Evolutionary conservation across 257 asterid genomes (phyloP).

Genomic region (Ocimum tenuiflorum): DNA sequence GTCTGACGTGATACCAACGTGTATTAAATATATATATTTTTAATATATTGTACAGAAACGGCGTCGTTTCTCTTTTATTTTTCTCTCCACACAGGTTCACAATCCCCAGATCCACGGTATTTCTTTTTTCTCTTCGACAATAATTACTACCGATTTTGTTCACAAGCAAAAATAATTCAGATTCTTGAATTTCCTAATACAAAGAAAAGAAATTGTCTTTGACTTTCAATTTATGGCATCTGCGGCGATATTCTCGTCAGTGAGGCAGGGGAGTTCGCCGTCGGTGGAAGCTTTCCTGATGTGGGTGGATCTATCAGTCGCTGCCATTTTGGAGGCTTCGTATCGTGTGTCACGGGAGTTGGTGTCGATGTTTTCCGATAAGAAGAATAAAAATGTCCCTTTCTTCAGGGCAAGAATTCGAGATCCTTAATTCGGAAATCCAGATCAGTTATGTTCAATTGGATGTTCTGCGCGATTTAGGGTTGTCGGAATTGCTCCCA

Average conservation of each 20-base stretch:
- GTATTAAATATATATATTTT: too few species aligned
- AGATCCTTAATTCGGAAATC: constrained; percentile 61
- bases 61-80: too few species aligned
- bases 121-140: not conserved
- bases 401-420: constrained; percentile 47
- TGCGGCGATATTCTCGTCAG: constrained; percentile 76
- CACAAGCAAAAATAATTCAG: not conserved
- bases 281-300: constrained; percentile 71
- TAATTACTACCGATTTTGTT: not conserved
- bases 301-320: constrained; percentile 63
- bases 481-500: constrained; percentile 29
- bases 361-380: constrained; percentile 38
- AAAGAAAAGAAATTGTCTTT: not conserved
- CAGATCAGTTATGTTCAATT: constrained; percentile 52
- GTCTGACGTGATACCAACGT: too few species aligned
- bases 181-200: not conserved
- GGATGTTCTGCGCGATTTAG: constrained; percentile 50
- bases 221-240: constrained; percentile 48
- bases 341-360: constrained; percentile 47
- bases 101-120: constrained; percentile 20
- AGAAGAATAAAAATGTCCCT: constrained; percentile 24
- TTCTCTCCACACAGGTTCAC: constrained; percentile 48
- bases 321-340: constrained; percentile 47
- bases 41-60: too few species aligned
- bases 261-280: constrained; percentile 81